These are phyloP conservation scores for Aspergillus pseudoglaucus DNA, from an alignment of 2,329 filamentous ascomycete species.

Conservation along the genomic window DNA sequence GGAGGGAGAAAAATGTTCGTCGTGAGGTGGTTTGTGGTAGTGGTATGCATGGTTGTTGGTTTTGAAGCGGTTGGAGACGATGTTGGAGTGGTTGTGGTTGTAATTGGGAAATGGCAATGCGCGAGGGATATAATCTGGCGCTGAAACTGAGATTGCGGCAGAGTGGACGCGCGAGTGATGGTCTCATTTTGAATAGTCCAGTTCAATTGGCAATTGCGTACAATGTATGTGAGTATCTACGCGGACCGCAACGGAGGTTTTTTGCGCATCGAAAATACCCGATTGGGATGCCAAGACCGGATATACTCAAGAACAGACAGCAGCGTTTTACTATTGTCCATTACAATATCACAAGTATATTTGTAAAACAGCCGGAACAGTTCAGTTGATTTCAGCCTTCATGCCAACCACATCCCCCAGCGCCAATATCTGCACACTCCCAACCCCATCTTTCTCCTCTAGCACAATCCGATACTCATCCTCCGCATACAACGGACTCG, in stretches of 20 bases:
- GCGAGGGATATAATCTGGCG: neutral
- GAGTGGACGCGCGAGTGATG: neutral
- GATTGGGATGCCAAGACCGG: too few relatives aligned
- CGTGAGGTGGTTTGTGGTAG: neutral
- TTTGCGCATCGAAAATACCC: too few relatives aligned
- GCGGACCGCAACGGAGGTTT: too few relatives aligned
- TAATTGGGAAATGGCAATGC: neutral
- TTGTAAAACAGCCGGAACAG: neutral
- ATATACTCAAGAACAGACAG: neutral
- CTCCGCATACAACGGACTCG: conserved; percentile 44
- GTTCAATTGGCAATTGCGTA: too few relatives aligned
- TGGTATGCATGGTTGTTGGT: conserved; percentile 4
- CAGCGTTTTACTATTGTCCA: neutral
- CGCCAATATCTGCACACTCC: conserved; percentile 29
- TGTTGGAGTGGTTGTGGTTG: neutral
- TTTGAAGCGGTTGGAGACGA: conserved; percentile 3
- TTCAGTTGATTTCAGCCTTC: conserved; percentile 30
- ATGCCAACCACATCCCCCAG: conserved; percentile 27
- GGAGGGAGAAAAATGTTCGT: conserved; percentile 12
- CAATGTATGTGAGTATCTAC: too few relatives aligned
- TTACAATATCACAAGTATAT: neutral
- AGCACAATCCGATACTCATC: conserved; percentile 43
- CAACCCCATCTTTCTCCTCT: conserved; percentile 26
- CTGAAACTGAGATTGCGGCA: neutral
- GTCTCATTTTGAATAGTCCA: conserved; percentile 2